Evolutionary conservation across 169 alveolate species (phyloP).

Genomic region (Eimeria sp.): DNA sequence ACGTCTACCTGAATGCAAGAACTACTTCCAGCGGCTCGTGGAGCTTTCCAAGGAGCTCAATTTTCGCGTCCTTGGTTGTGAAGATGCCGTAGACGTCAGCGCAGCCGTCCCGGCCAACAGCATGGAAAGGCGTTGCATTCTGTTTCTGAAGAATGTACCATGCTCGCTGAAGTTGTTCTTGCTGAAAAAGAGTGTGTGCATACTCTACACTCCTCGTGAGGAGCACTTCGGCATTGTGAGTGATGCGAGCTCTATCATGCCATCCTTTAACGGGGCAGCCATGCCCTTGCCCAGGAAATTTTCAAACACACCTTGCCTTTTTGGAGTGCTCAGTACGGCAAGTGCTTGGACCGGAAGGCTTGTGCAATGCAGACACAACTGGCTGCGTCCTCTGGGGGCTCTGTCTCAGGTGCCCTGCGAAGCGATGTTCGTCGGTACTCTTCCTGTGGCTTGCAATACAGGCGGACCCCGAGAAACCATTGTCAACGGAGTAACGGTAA

Average conservation of each 20-base stretch:
- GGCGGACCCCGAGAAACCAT: slow-evolving; percentile 98
- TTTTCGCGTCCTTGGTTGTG: slow-evolving; percentile 24
- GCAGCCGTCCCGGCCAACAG: background rate
- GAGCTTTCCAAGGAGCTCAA: slow-evolving; percentile 75
- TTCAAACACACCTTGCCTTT: background rate
- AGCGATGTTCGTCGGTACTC: slow-evolving; percentile 88
- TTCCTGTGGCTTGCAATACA: slow-evolving; percentile 95
- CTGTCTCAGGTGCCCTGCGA: slow-evolving; percentile 79
- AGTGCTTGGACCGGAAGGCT: background rate
- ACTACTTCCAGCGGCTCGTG: slow-evolving; percentile 56
- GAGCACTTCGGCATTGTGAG: slow-evolving; percentile 98
- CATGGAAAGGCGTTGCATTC: slow-evolving; percentile 83
- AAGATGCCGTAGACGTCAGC: background rate
- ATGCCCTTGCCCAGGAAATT: background rate
- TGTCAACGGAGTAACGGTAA: slow-evolving; percentile 91
- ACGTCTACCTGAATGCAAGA: slow-evolving; percentile 32
- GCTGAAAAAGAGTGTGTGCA: slow-evolving; percentile 90
- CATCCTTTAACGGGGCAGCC: background rate
- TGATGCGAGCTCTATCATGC: background rate
- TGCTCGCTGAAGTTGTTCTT: slow-evolving; percentile 89
- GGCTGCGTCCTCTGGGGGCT: background rate
- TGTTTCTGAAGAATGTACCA: slow-evolving; percentile 92
- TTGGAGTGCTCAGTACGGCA: background rate
- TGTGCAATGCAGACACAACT: background rate
- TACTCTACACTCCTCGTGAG: slow-evolving; percentile 96